Percentiles rank a stretch among this genome's conserved stretches.
Conservation (phyloP, 345 rosid genomes). For the Euclidium syriacum region DNA sequence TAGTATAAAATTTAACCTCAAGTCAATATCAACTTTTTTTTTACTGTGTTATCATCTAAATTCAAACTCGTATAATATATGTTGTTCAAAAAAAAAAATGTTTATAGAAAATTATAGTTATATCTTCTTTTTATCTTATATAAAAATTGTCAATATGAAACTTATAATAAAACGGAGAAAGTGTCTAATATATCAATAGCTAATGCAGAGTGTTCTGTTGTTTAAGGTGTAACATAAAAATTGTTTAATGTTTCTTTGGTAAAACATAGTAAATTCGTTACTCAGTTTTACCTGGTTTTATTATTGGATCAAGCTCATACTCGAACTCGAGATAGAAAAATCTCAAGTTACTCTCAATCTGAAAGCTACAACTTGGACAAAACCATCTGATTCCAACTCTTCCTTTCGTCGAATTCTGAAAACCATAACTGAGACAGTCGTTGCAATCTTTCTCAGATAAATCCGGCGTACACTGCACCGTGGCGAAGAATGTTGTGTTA, state of each 20-base stretch:
- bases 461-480: constrained; percentile 15
- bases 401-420: background rate
- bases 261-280: background rate
- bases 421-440: constrained; percentile 6
- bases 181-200: background rate
- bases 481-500: constrained; percentile 2
- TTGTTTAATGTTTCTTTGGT: too few species aligned
- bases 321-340: background rate
- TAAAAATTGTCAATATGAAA: background rate
- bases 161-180: background rate
- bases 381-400: constrained; percentile 20
- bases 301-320: constrained; percentile 4
- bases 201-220: background rate
- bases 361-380: constrained; percentile 18
- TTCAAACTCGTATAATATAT: too few species aligned
- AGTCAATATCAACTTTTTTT: too few species aligned
- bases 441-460: constrained; percentile 15
- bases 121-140: too few species aligned
- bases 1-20: too few species aligned
- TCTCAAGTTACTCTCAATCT: constrained; percentile 12
- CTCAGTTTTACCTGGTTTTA: background rate
- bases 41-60: too few species aligned
- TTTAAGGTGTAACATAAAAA: too few species aligned
- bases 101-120: too few species aligned
- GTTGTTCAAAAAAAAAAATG: background rate